Evolutionary conservation across 345 rosid genomes (phyloP).

Genomic region (Kandelia obovata): DNA sequence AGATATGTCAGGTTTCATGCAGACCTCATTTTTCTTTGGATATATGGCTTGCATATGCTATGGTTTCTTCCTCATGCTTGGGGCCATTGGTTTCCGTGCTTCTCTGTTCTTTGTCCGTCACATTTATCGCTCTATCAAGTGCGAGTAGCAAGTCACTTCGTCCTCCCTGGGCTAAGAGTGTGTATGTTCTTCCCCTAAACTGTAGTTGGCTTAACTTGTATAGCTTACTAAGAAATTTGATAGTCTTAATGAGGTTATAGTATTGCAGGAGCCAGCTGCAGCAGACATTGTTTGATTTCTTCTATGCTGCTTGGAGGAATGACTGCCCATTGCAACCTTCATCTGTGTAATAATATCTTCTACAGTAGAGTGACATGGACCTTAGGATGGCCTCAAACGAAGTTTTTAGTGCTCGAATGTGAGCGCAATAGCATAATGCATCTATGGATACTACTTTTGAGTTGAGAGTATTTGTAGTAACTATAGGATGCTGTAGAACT

Average conservation of each 20-base stretch:
- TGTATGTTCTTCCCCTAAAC: background rate
- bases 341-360: background rate
- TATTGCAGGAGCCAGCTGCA: background rate
- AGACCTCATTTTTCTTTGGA: conserved; percentile 80
- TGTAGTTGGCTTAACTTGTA: no score
- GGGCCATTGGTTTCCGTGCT: conserved; percentile 73
- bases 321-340: background rate
- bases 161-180: background rate
- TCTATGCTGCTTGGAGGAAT: background rate
- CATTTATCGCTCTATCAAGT: conserved; percentile 72
- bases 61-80: conserved; percentile 85
- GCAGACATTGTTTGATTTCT: background rate
- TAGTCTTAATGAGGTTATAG: background rate
- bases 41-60: conserved; percentile 90
- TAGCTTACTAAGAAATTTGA: background rate
- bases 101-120: conserved; percentile 69
- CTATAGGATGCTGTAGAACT: background rate
- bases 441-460: background rate
- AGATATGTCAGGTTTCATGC: conserved; percentile 87
- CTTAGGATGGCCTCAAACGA: background rate
- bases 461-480: background rate
- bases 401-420: background rate
- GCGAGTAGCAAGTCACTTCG: conserved; percentile 46
- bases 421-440: background rate
- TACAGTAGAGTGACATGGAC: background rate